Conservation (phyloP, 108 stramenopile species). For the Pseudonitzschia multiseries region DNA sequence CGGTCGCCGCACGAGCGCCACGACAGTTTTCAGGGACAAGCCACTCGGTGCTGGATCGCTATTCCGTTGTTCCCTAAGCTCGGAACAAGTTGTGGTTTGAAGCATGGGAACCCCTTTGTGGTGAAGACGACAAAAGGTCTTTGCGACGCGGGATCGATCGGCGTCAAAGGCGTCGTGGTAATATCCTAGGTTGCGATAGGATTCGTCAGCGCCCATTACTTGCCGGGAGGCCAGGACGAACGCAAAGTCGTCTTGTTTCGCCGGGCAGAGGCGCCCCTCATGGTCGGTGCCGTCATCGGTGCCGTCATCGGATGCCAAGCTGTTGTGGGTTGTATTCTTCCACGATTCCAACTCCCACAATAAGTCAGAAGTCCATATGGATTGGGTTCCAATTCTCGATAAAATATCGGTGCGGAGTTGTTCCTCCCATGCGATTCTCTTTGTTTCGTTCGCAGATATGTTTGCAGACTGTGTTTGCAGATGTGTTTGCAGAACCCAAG, state of each 20-base stretch:
- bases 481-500: too few species aligned
- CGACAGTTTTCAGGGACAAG: slow-evolving; percentile 32
- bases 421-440: not conserved
- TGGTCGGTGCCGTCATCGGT: not conserved
- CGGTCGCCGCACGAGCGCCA: slow-evolving; percentile 48
- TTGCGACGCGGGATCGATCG: slow-evolving; percentile 52
- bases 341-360: slow-evolving; percentile 48
- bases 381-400: slow-evolving; percentile 49
- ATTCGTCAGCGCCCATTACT: slow-evolving; percentile 49
- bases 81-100: not conserved
- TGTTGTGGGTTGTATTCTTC: not conserved
- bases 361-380: slow-evolving; percentile 83
- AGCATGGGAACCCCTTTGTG: not conserved
- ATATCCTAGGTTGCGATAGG: slow-evolving; percentile 50
- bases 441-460: not conserved
- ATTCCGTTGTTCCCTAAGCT: too few species aligned
- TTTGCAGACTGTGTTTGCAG: not conserved
- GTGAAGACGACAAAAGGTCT: slow-evolving; percentile 20
- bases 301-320: not conserved
- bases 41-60: not conserved
- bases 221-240: slow-evolving; percentile 26
- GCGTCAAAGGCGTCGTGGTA: slow-evolving; percentile 59
- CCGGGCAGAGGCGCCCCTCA: not conserved
- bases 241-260: not conserved
- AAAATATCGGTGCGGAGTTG: slow-evolving; percentile 29